phyloP scores from a whole-genome alignment of 2,329 filamentous ascomycete species.

The Aspergillus jensenii region DNA sequence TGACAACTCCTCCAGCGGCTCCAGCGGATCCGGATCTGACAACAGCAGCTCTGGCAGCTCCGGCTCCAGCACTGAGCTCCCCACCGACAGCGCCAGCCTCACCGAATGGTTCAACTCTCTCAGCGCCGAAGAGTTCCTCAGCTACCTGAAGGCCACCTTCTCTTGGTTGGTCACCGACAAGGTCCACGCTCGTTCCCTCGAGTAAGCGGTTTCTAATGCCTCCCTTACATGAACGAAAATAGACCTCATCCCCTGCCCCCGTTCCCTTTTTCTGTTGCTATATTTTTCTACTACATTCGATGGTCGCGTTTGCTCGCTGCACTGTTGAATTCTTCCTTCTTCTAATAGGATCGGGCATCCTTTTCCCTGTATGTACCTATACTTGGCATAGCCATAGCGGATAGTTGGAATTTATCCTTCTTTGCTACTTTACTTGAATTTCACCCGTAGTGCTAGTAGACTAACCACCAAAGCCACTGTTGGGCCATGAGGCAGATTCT shows the following conservation, averaged over 20 bases:
- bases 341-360: conserved; percentile 20
- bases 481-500: too few species aligned
- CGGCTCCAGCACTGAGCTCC: conserved; percentile 11
- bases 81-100: conserved; percentile 20
- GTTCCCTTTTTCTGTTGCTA: background rate
- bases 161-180: conserved; percentile 34
- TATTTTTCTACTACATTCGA: conserved; percentile 8
- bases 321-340: conserved; percentile 7
- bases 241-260: conserved; percentile 10
- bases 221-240: conserved; percentile 11
- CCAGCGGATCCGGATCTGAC: too few species aligned
- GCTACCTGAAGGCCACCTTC: conserved; percentile 28
- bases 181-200: conserved; percentile 31
- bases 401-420: conserved; percentile 7
- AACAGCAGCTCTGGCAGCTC: too few species aligned
- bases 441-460: background rate
- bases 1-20: too few species aligned
- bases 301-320: conserved; percentile 5
- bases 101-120: conserved; percentile 32
- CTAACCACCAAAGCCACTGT: too few species aligned
- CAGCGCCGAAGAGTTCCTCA: conserved; percentile 31
- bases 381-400: conserved; percentile 9
- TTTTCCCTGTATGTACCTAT: conserved; percentile 20
- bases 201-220: conserved; percentile 14
- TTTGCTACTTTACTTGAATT: background rate